These are phyloP conservation scores for Trichoderma simmonsii DNA, from an alignment of 2,329 filamentous ascomycete genomes.

Conservation along the genomic window DNA sequence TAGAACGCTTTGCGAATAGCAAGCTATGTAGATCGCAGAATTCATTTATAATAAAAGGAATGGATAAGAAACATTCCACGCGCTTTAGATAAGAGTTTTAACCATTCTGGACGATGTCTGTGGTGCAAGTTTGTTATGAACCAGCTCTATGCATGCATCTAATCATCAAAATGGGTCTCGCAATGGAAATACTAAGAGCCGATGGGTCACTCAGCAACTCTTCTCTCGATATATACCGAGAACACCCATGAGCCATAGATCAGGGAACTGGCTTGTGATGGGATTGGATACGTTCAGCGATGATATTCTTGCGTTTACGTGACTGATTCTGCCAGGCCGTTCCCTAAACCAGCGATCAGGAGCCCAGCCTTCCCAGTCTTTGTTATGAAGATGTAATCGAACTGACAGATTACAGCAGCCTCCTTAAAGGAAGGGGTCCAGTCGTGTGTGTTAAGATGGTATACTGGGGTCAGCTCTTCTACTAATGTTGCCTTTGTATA, in stretches of 20 bases:
- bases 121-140: background rate
- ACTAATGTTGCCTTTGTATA: too few species aligned
- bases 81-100: background rate
- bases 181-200: background rate
- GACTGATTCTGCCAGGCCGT: background rate
- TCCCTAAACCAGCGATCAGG: background rate
- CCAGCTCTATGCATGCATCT: rapidly evolving
- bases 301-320: too few species aligned
- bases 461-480: rapidly evolving
- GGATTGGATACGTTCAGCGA: too few species aligned
- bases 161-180: background rate
- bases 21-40: background rate
- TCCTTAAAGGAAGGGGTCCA: background rate
- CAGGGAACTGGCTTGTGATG: too few species aligned
- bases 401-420: background rate
- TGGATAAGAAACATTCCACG: rapidly evolving
- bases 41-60: background rate
- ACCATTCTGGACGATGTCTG: background rate
- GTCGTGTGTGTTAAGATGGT: background rate
- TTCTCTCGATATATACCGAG: too few species aligned
- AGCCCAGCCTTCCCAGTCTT: background rate
- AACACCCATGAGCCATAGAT: too few species aligned
- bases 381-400: background rate
- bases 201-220: too few species aligned
- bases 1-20: background rate